Conservation (phyloP, 192 early-diverging fungal species). For the Coemansia sp. region DNA sequence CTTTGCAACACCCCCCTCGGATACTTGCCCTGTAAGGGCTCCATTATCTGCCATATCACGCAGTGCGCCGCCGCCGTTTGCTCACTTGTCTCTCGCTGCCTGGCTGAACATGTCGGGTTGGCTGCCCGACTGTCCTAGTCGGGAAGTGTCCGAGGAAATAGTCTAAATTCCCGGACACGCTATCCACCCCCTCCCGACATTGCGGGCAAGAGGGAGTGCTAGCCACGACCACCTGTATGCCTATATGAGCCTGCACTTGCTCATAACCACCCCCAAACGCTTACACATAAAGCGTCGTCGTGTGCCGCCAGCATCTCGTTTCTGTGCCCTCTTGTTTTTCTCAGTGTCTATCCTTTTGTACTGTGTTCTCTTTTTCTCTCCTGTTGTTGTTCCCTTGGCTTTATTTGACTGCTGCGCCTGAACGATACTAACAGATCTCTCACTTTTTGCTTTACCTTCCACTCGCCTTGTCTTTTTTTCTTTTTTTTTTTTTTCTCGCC, state of each 20-base stretch:
- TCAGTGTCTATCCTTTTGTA: constrained; percentile 4
- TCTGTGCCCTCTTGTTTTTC: not conserved
- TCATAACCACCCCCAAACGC: not conserved
- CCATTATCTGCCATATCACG: constrained; percentile 8
- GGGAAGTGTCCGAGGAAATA: constrained; percentile 7
- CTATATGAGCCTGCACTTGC: not conserved
- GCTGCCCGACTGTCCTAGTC: not conserved
- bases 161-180: not conserved
- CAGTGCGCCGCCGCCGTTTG: constrained; percentile 1
- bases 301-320: not conserved
- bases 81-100: not conserved
- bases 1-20: constrained; percentile 2
- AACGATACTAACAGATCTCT: constrained; percentile 5
- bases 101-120: constrained; percentile 1
- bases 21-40: constrained; percentile 5
- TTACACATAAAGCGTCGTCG: constrained; percentile 4
- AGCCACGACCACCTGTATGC: too few relatives aligned
- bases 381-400: not conserved
- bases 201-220: not conserved
- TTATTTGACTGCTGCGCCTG: not conserved
- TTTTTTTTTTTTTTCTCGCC: not conserved
- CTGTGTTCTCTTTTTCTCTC: not conserved
- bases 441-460: constrained; percentile 1
- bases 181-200: not conserved
- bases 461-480: not conserved